These are phyloP conservation scores for Yarrowia sp. DNA, from an alignment of 805 yeast species.

Conservation along the genomic window DNA sequence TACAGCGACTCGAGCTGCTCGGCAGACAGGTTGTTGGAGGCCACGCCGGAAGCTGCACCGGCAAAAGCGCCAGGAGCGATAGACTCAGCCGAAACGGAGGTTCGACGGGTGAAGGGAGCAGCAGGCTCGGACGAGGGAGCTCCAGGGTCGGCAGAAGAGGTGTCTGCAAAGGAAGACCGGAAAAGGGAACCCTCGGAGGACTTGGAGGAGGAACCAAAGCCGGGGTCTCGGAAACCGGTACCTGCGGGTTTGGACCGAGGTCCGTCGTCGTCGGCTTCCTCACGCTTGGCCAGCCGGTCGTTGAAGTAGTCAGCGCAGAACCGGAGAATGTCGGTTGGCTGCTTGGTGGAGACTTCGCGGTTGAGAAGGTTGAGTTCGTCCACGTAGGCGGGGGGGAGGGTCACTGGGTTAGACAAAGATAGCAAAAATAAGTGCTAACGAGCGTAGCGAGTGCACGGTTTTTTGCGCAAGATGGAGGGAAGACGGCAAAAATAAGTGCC, in stretches of 20 bases:
- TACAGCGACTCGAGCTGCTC: conserved; percentile 74
- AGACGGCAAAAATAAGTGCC: neutral
- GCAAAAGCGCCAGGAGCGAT: conserved; percentile 43
- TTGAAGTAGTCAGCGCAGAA: conserved; percentile 79
- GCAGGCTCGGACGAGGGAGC: conserved; percentile 1
- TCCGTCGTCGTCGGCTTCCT: conserved; percentile 33
- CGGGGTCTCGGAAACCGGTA: conserved; percentile 29
- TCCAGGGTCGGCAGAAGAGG: conserved; percentile 30
- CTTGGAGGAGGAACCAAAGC: conserved; percentile 6
- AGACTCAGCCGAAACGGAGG: conserved; percentile 83
- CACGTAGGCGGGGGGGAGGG: conserved; percentile 52
- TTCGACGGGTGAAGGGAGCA: conserved; percentile 59
- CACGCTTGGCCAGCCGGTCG: conserved; percentile 58
- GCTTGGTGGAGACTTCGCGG: conserved; percentile 59
- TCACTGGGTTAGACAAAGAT: conserved; percentile 26
- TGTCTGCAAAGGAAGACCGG: conserved; percentile 12
- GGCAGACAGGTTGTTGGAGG: conserved; percentile 42
- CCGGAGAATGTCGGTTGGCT: conserved; percentile 74
- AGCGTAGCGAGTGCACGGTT: conserved; percentile 1
- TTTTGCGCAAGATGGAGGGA: neutral
- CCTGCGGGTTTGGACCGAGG: conserved; percentile 31
- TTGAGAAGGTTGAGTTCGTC: conserved; percentile 70
- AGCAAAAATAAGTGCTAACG: neutral
- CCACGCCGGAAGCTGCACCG: conserved; percentile 39
- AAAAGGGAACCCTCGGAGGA: conserved; percentile 7